A percentile compares a stretch with the other conserved stretches of the same genome.
Conservation (phyloP, 2,329 filamentous ascomycete species). For the Cyphellophora attinorum region DNA sequence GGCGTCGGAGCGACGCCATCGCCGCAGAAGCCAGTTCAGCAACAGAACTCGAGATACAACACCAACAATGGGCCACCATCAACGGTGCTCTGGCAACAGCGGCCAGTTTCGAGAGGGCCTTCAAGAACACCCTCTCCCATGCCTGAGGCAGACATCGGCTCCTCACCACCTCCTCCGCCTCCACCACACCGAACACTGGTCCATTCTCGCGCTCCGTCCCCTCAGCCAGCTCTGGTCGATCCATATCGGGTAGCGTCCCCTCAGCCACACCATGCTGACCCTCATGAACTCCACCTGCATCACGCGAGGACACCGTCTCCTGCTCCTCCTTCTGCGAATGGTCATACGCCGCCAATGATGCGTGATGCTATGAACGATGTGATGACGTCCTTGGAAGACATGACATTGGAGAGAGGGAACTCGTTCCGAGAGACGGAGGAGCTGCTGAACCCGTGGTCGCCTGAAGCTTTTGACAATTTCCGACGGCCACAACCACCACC, state of each 20-base stretch:
- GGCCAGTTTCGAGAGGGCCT: constrained; percentile 24
- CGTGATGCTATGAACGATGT: constrained; percentile 96
- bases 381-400: constrained; percentile 85
- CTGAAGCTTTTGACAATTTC: constrained; percentile 65
- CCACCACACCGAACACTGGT: constrained; percentile 59
- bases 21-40: constrained; percentile 15
- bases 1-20: constrained; percentile 15
- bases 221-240: constrained; percentile 21
- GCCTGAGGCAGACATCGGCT: constrained; percentile 40
- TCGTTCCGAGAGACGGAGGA: constrained; percentile 45
- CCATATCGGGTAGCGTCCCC: constrained; percentile 40
- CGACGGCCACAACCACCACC: constrained; percentile 24
- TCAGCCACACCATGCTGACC: constrained; percentile 20
- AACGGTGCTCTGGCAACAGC: constrained; percentile 28
- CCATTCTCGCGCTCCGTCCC: constrained; percentile 4
- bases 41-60: constrained; percentile 25
- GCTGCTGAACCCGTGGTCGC: constrained; percentile 72
- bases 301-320: constrained; percentile 51
- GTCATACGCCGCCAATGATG: constrained; percentile 79
- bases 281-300: constrained; percentile 39
- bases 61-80: constrained; percentile 25
- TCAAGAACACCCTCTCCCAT: constrained; percentile 23
- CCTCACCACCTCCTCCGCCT: constrained; percentile 72
- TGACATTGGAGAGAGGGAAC: constrained; percentile 54
- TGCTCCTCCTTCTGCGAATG: constrained; percentile 56